Evolutionary conservation across 139 green algal genomes (phyloP), one percentile per base, ranked within the genome.

Genomic region (Zygnema cylindricum): DNA sequence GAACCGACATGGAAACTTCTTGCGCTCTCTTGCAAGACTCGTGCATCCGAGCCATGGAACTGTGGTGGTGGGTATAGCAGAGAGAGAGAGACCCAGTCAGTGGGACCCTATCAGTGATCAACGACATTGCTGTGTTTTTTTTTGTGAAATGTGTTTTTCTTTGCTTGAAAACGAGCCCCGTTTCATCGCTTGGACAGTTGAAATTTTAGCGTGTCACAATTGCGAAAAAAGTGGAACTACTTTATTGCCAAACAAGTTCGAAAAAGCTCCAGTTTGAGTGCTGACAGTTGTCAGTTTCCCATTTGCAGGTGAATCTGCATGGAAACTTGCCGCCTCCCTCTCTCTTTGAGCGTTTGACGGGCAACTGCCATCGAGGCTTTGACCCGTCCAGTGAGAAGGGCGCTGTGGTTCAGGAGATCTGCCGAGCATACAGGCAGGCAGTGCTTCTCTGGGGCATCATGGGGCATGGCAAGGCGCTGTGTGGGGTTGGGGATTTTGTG

Each of bases 1-100:
- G 41, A 82, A 82, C 39, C 57, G 63, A 76, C 63, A 21, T 55
- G 69, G 63, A 42, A 69, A 75, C 0, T 95, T 94, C 87, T 71
- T 91, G 1, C 25, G 1, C 16, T 33, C 38, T 1, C 36, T 94
- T 25, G 85, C 69, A 1, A 43, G n/a, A 0, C 84, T 88, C 11
- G 77, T 95, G 36, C 91, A 95, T 87, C 93, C 93, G 2, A 11
- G 16, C 11, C 87, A 93, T n/a, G 93, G 93, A 63, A 76, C 55
- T 1, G 43, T 95, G 1, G 43, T 95, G n/a, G 73, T 95, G 3
- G 94, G 95, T 88, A 40, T n/a, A n/a, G n/a, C n/a, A n/a, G n/a
- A 94, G 43, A 86, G 92, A 69, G 76, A 0, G 25, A 54, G 71
- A 11, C 71, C 21, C 11, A 81, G 11, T 81, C 36, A 11, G 71